A percentile compares a stretch with the other conserved stretches of the same genome.
Evolutionary conservation across 192 early-diverging fungal species (phyloP).

Genomic region (Pilaira anomala): DNA sequence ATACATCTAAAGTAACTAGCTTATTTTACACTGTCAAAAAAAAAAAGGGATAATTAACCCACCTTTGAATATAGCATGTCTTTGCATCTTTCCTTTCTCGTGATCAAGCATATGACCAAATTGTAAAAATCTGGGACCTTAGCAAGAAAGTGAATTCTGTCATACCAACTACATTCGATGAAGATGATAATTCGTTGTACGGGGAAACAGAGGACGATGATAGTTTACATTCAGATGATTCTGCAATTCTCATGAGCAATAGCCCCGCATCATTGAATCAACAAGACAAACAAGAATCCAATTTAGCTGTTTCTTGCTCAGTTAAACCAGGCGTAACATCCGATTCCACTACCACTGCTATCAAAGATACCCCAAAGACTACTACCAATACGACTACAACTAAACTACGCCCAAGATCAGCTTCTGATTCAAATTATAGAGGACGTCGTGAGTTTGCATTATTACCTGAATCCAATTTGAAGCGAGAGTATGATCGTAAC

Average conservation of each 20-base stretch:
- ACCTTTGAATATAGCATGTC: conserved; percentile 47
- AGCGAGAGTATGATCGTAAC: not conserved
- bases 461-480: not conserved
- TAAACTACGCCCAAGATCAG: conserved; percentile 5
- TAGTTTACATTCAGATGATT: not conserved
- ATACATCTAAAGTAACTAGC: conserved; percentile 49
- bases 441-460: not conserved
- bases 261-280: not conserved
- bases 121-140: conserved; percentile 60
- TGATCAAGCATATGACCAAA: conserved; percentile 70
- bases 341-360: no score
- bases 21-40: not conserved
- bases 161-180: not conserved
- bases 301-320: no score
- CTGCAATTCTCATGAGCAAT: not conserved
- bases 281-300: not conserved
- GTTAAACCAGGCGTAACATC: no score
- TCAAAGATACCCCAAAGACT: not conserved
- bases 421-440: conserved; percentile 16
- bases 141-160: conserved; percentile 12
- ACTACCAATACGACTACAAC: not conserved
- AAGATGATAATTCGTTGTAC: not conserved
- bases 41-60: not conserved
- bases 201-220: not conserved
- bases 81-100: conserved; percentile 87